phyloP scores from a whole-genome alignment of 2,329 filamentous ascomycete genomes.

The Bipolaris cookei region DNA sequence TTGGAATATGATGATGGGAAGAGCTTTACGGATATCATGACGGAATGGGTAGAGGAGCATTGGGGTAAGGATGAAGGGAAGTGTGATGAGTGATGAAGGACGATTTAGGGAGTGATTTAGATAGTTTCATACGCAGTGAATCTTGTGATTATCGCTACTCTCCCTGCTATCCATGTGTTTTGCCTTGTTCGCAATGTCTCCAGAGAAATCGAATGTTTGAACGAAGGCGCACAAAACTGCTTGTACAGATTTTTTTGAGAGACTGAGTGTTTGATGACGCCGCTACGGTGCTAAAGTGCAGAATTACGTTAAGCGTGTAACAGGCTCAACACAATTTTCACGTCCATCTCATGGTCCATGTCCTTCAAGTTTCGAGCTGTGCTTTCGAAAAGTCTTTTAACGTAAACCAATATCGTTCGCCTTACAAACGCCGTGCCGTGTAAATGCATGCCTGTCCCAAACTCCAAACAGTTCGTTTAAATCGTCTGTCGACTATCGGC shows the following conservation, averaged over 20 bases:
- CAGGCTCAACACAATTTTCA: background rate
- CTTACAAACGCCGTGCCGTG: conserved; percentile 26
- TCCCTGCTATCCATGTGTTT: background rate
- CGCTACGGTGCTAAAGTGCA: too few relatives aligned
- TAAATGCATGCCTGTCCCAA: conserved; percentile 26
- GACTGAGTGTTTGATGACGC: background rate
- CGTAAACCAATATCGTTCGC: conserved; percentile 7
- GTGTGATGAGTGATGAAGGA: conserved; percentile 2
- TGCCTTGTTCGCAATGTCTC: background rate
- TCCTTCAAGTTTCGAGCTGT: background rate
- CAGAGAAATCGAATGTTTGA: background rate
- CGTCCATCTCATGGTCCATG: background rate
- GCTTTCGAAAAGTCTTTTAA: conserved; percentile 4
- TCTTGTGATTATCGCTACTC: background rate
- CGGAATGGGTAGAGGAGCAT: conserved; percentile 64
- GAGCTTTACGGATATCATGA: conserved; percentile 64
- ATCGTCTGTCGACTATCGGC: conserved; percentile 23
- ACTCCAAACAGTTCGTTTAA: conserved; percentile 16
- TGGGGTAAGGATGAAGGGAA: conserved; percentile 52
- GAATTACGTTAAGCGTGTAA: background rate
- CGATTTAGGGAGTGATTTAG: background rate
- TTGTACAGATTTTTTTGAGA: background rate
- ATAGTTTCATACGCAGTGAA: background rate
- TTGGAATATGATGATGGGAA: conserved; percentile 59
- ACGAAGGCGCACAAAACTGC: background rate